Evolutionary conservation across 2,329 filamentous ascomycete species (phyloP), one percentile per base, ranked within the genome.

Genomic region (Aspergillus sp.): DNA sequence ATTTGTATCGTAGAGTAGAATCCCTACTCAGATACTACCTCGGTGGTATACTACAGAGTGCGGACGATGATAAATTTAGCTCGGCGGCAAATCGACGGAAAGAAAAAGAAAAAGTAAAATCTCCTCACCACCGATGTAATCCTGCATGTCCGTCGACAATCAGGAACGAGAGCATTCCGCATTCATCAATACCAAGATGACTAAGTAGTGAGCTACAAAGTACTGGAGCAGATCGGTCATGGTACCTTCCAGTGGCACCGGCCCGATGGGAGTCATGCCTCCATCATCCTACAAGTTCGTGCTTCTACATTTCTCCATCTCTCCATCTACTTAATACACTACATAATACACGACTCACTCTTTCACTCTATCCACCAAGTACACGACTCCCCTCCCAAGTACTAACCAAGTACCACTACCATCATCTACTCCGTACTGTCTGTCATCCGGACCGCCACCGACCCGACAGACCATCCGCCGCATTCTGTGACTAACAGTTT

Each of bases 401-500:
- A 32, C 29, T 13, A 13, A 32, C 29, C 13, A 13, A 6, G 13
- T 32, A 6, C 32, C 10, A 50, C 21, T 29, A 34, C 23, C 23
- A 19, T 23, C 20, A 53, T 50, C 52, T 40, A 46, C 49, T 49
- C 32, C 4, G 32, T n/a, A 34, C 11, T 9, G 32, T 34, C n/a
- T n/a, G n/a, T n/a, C 11, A 4, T 38, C 16, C 34, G n/a, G n/a
- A 38, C n/a, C 34, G 34, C 5, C 34, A 38, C 40, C 40, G 6
- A 1, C 19, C 16, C 19, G 14, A 5, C 40, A 2, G 9, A 20
- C 19, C 16, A 16, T 13, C 38, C 40, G 11, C 40, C 19, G 51
- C 47, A 58, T 66, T 68, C 62, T 58, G 66, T 71, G 66, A 69
- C 68, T 70, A 70, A 70, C 66, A 68, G 66, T 61, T 66, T 66